Percentiles rank a stretch among this genome's conserved stretches.
phyloP scores from a whole-genome alignment of 768 basidiomycete species.

The Xerocomellus dryophilus region DNA sequence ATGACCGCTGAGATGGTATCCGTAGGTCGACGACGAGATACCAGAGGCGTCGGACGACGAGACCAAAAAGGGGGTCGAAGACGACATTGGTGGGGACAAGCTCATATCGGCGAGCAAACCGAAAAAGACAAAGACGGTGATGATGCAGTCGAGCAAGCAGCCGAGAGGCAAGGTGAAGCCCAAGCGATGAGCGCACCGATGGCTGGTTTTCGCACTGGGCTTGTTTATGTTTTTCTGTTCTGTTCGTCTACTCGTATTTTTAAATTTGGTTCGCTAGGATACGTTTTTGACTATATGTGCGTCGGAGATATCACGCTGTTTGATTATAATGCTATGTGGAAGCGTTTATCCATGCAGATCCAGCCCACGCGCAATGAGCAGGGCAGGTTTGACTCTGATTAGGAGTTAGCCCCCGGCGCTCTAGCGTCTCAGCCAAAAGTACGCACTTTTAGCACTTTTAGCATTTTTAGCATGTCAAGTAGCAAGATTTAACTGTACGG shows the following conservation, averaged over 20 bases:
- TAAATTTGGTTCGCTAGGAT: too few relatives aligned
- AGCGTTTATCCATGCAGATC: too few relatives aligned
- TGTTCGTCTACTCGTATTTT: too few relatives aligned
- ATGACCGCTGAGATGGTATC: too few relatives aligned
- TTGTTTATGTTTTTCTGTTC: neutral
- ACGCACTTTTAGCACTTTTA: neutral
- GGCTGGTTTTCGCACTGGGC: too few relatives aligned
- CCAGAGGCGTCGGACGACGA: slow-evolving; percentile 51
- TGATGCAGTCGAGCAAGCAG: slow-evolving; percentile 16
- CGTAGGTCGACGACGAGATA: slow-evolving; percentile 45
- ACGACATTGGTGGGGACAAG: slow-evolving; percentile 53
- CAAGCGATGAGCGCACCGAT: slow-evolving; percentile 12
- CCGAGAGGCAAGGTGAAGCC: slow-evolving; percentile 17
- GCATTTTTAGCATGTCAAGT: neutral
- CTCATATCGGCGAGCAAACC: slow-evolving; percentile 55
- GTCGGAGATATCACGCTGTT: too few relatives aligned
- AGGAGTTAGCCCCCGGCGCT: too few relatives aligned
- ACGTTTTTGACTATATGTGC: too few relatives aligned
- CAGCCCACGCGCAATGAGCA: too few relatives aligned
- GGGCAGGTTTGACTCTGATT: too few relatives aligned
- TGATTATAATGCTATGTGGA: too few relatives aligned
- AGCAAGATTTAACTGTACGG: too few relatives aligned
- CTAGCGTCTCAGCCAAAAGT: neutral
- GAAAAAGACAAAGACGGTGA: slow-evolving; percentile 19
- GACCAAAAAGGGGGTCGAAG: slow-evolving; percentile 29